Evolutionary conservation across 2,329 filamentous ascomycete species (phyloP), one percentile per base, ranked within the genome.

Genomic region (Rachicladosporium sp.): DNA sequence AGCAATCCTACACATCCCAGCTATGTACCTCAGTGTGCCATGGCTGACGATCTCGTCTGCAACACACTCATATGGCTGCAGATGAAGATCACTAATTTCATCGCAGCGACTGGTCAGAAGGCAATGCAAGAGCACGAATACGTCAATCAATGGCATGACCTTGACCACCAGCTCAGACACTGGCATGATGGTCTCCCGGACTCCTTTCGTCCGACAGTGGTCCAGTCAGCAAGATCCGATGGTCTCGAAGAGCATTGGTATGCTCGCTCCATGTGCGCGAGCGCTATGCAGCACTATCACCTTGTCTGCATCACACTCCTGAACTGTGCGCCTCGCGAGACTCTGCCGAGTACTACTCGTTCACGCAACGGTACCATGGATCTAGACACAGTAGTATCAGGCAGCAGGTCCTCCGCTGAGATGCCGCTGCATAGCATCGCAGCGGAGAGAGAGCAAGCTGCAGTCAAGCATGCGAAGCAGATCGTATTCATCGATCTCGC

Each of bases 31-130:
- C 57, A 71, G 47, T 55, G 57, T 39, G 57, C 67, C 8, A 76
- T 78, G 66, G 67, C 69, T 41, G 76, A 81, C 56, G 78, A 80
- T 44, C 66, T 77, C 44, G 73, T 78, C 38, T 73, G 69, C 31
- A 81, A 82, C 48, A 71, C 73, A 0, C 55, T 82, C 3, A 69
- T 80, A 4, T 82, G 76, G 76, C 68, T 82, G 6, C 65, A 78
- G 43, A 72, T 75, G 5, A 80, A 80, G 49, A 69, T 80, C 4
- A 70, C 79, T 37, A 81, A 82, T 50, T 79, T 73, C 51, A 71
- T 80, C 40, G 74, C 70, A 2, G 66, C 67, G 2, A 72, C 71
- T 2, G 74, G 76, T 41, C 66, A 69, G 3, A 59, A 73, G 2
- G 52, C 55, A 57, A 58, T 60, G 40, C 68, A 61, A 46, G 71